phyloP scores from a whole-genome alignment of 192 early-diverging fungal species.

The Tieghemiomyces parasiticus region DNA sequence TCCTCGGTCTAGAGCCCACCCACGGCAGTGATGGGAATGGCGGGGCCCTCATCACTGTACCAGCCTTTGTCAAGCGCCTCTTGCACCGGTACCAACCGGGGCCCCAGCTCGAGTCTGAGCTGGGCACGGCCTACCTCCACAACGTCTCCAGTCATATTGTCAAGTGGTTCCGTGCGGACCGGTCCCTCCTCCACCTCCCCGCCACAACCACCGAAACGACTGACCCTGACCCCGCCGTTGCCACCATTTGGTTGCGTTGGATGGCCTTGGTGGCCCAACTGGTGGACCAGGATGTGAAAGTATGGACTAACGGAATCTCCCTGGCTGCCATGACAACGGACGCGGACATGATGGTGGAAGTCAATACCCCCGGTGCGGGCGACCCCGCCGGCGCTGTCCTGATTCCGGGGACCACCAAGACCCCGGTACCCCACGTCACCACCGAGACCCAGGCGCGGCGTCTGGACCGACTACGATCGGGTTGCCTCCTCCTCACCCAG shows the following conservation, averaged over 20 bases:
- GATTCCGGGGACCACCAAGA: background rate
- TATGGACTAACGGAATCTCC: background rate
- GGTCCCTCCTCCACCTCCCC: background rate
- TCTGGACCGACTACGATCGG: background rate
- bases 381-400: background rate
- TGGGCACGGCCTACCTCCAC: background rate
- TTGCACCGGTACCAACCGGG: background rate
- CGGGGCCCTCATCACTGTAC: background rate
- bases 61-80: background rate
- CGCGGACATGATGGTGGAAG: background rate
- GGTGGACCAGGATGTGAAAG: background rate
- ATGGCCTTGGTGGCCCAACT: background rate
- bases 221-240: background rate
- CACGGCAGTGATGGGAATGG: background rate
- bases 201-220: background rate
- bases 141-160: no score
- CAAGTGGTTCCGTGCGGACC: no score
- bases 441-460: background rate
- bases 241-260: background rate
- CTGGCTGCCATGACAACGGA: background rate
- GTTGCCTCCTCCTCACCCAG: background rate
- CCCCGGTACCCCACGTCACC: background rate
- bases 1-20: background rate
- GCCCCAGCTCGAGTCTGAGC: background rate
- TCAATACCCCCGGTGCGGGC: background rate